These are phyloP conservation scores for Taxillus chinensis DNA, from an alignment of 164 flowering plant species.

Conservation along the genomic window DNA sequence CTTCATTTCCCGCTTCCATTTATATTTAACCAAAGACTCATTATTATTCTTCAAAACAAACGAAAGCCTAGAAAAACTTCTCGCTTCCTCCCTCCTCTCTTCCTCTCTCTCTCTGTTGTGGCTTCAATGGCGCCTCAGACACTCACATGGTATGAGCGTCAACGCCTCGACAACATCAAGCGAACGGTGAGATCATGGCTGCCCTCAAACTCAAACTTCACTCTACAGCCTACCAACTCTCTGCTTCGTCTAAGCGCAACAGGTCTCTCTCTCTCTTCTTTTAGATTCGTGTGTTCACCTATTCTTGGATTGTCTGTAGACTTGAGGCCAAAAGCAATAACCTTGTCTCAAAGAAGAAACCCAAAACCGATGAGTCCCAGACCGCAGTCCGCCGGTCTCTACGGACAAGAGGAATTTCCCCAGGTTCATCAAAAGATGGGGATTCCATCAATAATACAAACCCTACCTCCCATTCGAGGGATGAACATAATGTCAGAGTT, in stretches of 20 bases:
- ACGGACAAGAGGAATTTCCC: slow-evolving; percentile 52
- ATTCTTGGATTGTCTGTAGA: not conserved
- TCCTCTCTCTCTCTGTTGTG: not conserved
- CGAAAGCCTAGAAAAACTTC: not conserved
- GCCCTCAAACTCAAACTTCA: slow-evolving; percentile 64
- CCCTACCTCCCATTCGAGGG: not conserved
- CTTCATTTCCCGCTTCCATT: too few relatives aligned
- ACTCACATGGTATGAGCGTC: slow-evolving; percentile 68
- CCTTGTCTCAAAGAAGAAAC: slow-evolving; percentile 31
- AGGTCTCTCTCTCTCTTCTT: slow-evolving; percentile 19
- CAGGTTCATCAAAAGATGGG: slow-evolving; percentile 23
- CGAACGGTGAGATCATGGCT: slow-evolving; percentile 52
- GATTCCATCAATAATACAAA: slow-evolving; percentile 20
- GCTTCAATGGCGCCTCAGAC: slow-evolving; percentile 32
- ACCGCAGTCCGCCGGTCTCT: slow-evolving; percentile 57
- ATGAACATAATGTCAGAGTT: slow-evolving; percentile 6
- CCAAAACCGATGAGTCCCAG: slow-evolving; percentile 27
- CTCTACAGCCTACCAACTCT: slow-evolving; percentile 25
- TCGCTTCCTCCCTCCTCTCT: slow-evolving; percentile 6
- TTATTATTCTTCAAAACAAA: too few relatives aligned
- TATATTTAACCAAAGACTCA: too few relatives aligned
- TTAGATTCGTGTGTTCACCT: not conserved
- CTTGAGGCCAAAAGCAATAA: slow-evolving; percentile 23
- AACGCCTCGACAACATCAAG: slow-evolving; percentile 62
- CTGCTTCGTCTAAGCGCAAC: slow-evolving; percentile 37